Evolutionary conservation across 768 basidiomycete genomes (phyloP), one percentile per base, ranked within the genome.

Genomic region (Collybia sp.): DNA sequence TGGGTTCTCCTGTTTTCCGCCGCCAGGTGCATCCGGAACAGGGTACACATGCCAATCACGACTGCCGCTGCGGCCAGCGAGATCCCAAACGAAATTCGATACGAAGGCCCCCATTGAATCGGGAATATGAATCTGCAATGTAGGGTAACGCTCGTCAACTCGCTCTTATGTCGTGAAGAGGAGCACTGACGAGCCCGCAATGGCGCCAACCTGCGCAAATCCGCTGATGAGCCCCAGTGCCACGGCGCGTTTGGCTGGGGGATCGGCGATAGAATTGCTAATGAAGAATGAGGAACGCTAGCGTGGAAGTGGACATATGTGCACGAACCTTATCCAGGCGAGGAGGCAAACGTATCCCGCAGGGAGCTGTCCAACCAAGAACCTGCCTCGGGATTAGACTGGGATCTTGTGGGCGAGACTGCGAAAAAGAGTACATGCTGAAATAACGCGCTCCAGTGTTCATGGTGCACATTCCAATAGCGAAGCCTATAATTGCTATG

Each of bases 181-280:
- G 8, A 25, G 8, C 8, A 71, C 71, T 62, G 68, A 84, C 56
- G 82, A 75, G 42, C 85, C 84, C n/a, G 77, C 70, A 37, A 87
- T 68, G 57, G 83, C 45, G 11, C 54, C 58, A 6, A 60, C 69
- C 80, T 79, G 37, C n/a, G 80, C 77, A 60, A 82, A 81, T 16
- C 79, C 76, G 58, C 83, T 82, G 57, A 83, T 69, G 49, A 80
- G 66, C 12, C 80, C 84, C 47, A 88, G 68, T 12, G 82, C 78
- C 19, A 84, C 79, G 6, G 83, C 79, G 10, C 85, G 76, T 61
- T 86, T 86, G 17, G 81, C 74, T 10, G 83, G 70, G 13, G 86
- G 79, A 12, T 74, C 72, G 11, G 82, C 74, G 65, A 88, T 55
- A 11, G 61, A 58, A 30, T 60, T 53, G 40, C 55, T 49, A 6